Percentiles rank a stretch among this genome's conserved stretches.
Conservation (phyloP, 257 asterid genomes). For the Nicotiana otophora region DNA sequence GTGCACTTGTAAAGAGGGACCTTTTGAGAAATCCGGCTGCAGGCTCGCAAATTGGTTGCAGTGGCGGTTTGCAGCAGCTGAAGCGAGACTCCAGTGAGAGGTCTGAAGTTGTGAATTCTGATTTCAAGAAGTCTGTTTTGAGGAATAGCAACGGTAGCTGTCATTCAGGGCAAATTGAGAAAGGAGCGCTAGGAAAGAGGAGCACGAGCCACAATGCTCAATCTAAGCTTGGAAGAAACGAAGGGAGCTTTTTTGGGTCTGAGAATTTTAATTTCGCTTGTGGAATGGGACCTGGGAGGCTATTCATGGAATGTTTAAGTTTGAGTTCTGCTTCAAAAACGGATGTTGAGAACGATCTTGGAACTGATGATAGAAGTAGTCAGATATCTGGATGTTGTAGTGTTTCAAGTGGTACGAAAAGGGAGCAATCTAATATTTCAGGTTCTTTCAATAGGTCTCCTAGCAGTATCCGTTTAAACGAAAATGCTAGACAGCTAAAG, state of each 20-base stretch:
- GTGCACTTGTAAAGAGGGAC: conserved; percentile 23
- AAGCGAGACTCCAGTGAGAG: conserved; percentile 30
- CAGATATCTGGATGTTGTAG: conserved; percentile 52
- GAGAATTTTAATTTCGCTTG: conserved; percentile 69
- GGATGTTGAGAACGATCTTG: conserved; percentile 36
- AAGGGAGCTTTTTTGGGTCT: conserved; percentile 41
- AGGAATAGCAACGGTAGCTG: conserved; percentile 24
- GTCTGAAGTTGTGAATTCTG: conserved; percentile 14
- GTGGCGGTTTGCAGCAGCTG: conserved; percentile 25
- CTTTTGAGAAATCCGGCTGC: conserved; percentile 16
- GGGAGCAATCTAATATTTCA: conserved; percentile 23
- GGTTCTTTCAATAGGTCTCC: conserved; percentile 27
- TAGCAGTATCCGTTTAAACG: conserved; percentile 19
- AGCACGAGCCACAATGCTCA: conserved; percentile 17
- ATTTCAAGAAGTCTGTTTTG: conserved; percentile 19
- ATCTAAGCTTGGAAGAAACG: conserved; percentile 32
- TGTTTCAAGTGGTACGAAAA: conserved; percentile 34
- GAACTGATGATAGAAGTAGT: conserved; percentile 49
- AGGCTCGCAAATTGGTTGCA: conserved; percentile 25
- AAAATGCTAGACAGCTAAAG: conserved; percentile 22
- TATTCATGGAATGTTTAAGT: conserved; percentile 74
- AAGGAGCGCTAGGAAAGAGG: conserved; percentile 30
- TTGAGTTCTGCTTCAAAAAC: conserved; percentile 54
- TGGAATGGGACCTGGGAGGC: conserved; percentile 71
- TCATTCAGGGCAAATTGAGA: conserved; percentile 22